Base-by-base conservation (phyloP, 495 filamentous ascomycete species). In the Talaromyces proteolyticus region DNA sequence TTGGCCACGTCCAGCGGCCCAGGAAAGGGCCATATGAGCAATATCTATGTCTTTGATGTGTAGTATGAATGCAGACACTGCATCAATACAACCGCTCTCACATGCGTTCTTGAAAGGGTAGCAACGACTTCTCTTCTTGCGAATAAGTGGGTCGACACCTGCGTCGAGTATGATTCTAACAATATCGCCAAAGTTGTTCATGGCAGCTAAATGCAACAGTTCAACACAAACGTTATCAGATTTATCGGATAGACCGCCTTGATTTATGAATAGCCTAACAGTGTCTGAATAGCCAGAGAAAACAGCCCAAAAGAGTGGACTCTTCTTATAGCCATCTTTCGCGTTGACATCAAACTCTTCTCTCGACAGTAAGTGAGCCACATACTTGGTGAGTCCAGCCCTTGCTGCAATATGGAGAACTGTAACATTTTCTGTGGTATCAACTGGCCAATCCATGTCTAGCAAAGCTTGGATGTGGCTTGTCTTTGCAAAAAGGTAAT, bases 151-250 rank as follows among this genome's bases (percentile, higher is more conserved):
- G 53, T 62, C 40, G 17, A 59, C 59, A 29, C 65, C 65, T 29
- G 59, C 59, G 17, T 46, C 43, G 36, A 68, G 54, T 23, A 68
- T 42, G 19, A 50, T 39, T 34, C 42, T 55, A 18, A 63, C 55
- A 14, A 60, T 54, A 7, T 56, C 54, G 14, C 40, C 23, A 19
- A 54, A 57, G 16, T 61, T 60, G 2, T 49, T 22, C 12, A 12
- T 46, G 10, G 61, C 63, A 37, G 65, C 66, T 17, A 48, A 12
- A 49, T 70, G 64, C 20, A 69, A 40, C 5, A 63, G 61, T 37
- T 56, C 58, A 6, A 49, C 40, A 44, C 65, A 61, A 37, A 43
- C 14, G 29, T 49, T 37, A n/a, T 51, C 55, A 18, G 57, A 47
- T 36, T 19, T 44, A 44, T 62, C 54, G 3, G 55, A 50, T 14